These are phyloP conservation scores for Pelargonium cotyledonis DNA, from an alignment of 441 rosid genomes.

Conservation along the genomic window DNA sequence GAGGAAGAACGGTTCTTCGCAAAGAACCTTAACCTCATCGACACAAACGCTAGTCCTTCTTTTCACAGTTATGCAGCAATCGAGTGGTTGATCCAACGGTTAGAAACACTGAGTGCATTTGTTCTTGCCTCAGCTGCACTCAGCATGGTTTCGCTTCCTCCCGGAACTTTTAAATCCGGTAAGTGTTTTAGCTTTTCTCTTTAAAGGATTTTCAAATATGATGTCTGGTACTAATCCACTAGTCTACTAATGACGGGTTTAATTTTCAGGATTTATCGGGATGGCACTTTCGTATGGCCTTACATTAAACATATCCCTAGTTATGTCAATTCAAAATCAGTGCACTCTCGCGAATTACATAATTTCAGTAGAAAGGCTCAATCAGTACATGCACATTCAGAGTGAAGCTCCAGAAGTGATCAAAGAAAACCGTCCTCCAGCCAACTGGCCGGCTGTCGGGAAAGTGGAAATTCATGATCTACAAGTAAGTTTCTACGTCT, in stretches of 20 bases:
- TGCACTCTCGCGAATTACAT: slow-evolving; percentile 79
- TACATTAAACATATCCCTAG: slow-evolving; percentile 69
- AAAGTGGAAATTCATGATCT: slow-evolving; percentile 72
- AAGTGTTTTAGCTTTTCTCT: slow-evolving; percentile 9
- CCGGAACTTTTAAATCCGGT: slow-evolving; percentile 84
- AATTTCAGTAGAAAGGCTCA: slow-evolving; percentile 89
- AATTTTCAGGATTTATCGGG: slow-evolving; percentile 73
- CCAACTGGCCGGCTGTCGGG: slow-evolving; percentile 74
- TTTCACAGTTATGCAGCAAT: slow-evolving; percentile 78
- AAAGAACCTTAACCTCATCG: slow-evolving; percentile 60
- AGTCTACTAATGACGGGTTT: no score
- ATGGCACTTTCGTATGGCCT: slow-evolving; percentile 97
- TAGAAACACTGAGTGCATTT: slow-evolving; percentile 64
- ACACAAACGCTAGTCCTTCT: slow-evolving; percentile 81
- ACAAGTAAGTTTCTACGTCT: slow-evolving; percentile 37
- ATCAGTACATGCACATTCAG: slow-evolving; percentile 76
- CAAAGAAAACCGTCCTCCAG: slow-evolving; percentile 64
- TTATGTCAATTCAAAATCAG: slow-evolving; percentile 76
- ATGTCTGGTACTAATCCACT: background rate
- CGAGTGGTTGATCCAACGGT: slow-evolving; percentile 84
- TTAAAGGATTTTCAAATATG: background rate
- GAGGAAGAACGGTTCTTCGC: slow-evolving; percentile 77
- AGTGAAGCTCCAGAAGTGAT: slow-evolving; percentile 87
- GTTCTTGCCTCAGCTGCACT: slow-evolving; percentile 79
- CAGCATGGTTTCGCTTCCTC: slow-evolving; percentile 88